phyloP scores from a whole-genome alignment of 495 filamentous ascomycete genomes.

The Lasiosphaeria ovina region DNA sequence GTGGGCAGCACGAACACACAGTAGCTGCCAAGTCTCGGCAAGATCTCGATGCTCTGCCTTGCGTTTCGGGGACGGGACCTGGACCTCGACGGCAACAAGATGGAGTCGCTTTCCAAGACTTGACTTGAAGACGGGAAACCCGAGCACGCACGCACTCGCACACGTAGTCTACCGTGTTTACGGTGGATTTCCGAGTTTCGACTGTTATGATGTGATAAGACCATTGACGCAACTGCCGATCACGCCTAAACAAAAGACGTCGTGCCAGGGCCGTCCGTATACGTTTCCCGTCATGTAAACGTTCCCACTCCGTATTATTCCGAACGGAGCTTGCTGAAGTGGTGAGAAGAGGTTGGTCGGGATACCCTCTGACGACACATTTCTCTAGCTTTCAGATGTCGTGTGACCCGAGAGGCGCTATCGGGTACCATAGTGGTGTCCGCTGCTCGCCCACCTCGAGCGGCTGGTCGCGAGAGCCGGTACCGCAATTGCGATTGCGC shows the following conservation, averaged over 20 bases:
- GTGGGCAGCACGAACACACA: background rate
- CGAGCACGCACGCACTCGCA: background rate
- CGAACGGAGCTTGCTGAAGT: too few species aligned
- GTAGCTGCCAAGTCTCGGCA: background rate
- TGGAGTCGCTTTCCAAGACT: background rate
- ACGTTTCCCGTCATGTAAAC: background rate
- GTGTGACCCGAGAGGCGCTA: conserved; percentile 14
- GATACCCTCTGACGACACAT: background rate
- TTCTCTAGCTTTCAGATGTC: conserved; percentile 12
- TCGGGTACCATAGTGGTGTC: background rate
- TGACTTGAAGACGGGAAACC: background rate
- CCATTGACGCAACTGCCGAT: background rate
- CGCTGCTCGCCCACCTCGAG: too few species aligned
- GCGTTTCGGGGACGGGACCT: background rate
- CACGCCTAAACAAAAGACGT: background rate
- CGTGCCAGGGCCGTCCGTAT: background rate
- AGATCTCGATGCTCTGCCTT: background rate
- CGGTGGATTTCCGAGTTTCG: too few species aligned
- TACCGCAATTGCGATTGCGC: too few species aligned
- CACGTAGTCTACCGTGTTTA: too few species aligned
- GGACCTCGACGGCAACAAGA: too few species aligned
- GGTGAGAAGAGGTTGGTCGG: too few species aligned
- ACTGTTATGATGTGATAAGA: too few species aligned
- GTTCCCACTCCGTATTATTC: too few species aligned
- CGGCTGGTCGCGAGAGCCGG: too few species aligned